Evolutionary conservation across 1,284 basidiomycete species (phyloP), one percentile per base, ranked within the genome.

Genomic region (Dichomitus squalens): DNA sequence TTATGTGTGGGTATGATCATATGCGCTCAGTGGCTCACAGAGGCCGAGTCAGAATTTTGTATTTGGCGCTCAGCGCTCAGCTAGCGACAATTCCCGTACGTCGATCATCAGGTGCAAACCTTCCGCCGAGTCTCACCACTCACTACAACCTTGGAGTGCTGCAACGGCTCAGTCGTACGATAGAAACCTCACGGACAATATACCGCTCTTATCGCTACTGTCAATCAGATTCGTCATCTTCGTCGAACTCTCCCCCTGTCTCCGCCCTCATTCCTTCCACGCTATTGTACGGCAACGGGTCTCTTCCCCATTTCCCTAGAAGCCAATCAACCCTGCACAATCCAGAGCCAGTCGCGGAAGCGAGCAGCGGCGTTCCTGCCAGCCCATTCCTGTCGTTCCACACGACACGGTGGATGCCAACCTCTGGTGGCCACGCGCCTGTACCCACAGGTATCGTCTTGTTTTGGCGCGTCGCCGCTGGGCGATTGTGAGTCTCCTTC

Each of bases 331-430:
- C 79, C 46, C 95, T 77, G 65, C 91, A 94, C 16, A 97, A 72
- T 1, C 95, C 95, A n/a, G 86, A 86, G 2, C 84, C 92, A 4
- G 88, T 92, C 0, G 86, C 89, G 21, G 86, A 88, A 4, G 91
- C 94, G 21, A 96, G 73, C 65, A 94, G 69, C 0, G 84, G 82
- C 1, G 88, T 85, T 1, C 80, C 76, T 1, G 73, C 83, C 0
- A 95, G 74, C 0, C 92, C 92, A 44, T 84, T 84, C 1, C 80
- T 85, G 36, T 77, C 81, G 68, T 96, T 90, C 95, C 95, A 98
- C 2, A 74, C 77, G 0, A 90, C 87, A 2, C 87, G 82, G 51
- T 92, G 86, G 1, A 96, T 79, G 6, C 85, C 87, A 0, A 94
- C 84, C 64, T 92, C 81, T 1, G 82, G 77, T 0, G 87, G 78